Percentiles rank a stretch among this genome's conserved stretches.
These are phyloP conservation scores for Trichoderma sp. DNA, from an alignment of 2,329 filamentous ascomycete species.

Conservation along the genomic window DNA sequence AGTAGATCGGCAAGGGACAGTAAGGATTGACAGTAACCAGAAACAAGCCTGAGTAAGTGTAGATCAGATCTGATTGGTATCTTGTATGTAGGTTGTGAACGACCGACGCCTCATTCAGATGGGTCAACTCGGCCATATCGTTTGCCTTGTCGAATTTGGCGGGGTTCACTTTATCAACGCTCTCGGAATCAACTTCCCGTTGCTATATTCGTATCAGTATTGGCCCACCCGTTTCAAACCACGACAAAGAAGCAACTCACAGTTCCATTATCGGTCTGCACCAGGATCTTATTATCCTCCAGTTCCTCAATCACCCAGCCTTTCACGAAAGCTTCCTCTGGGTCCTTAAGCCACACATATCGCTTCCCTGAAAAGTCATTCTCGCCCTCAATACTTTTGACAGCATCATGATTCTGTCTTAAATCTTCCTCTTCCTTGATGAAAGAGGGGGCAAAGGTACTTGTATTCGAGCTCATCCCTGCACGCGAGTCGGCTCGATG, in stretches of 20 bases:
- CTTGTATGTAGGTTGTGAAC: conserved; percentile 95
- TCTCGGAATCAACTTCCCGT: conserved; percentile 81
- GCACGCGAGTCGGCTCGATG: conserved; percentile 63
- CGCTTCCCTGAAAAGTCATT: conserved; percentile 98
- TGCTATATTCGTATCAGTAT: conserved; percentile 56
- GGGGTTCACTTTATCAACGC: conserved; percentile 97
- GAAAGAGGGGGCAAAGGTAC: conserved; percentile 93
- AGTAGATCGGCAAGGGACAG: conserved; percentile 91
- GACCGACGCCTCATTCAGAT: conserved; percentile 95
- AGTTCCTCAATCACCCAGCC: conserved; percentile 89
- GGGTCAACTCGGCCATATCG: conserved; percentile 98
- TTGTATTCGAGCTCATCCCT: conserved; percentile 60
- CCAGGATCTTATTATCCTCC: conserved; percentile 67
- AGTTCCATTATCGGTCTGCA: conserved; percentile 91
- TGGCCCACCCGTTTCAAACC: background rate
- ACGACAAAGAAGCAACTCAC: conserved; percentile 52
- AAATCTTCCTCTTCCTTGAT: conserved; percentile 88
- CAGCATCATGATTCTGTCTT: conserved; percentile 56
- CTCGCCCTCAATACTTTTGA: conserved; percentile 85
- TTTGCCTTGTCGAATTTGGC: conserved; percentile 99
- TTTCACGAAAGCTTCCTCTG: conserved; percentile 83
- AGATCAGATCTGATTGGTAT: conserved; percentile 95
- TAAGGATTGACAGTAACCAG: conserved; percentile 97
- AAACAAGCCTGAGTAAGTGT: conserved; percentile 96
- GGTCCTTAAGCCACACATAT: conserved; percentile 95